Conservation (phyloP, 2,329 filamentous ascomycete genomes). For the Ascochyta clinopodiicola region DNA sequence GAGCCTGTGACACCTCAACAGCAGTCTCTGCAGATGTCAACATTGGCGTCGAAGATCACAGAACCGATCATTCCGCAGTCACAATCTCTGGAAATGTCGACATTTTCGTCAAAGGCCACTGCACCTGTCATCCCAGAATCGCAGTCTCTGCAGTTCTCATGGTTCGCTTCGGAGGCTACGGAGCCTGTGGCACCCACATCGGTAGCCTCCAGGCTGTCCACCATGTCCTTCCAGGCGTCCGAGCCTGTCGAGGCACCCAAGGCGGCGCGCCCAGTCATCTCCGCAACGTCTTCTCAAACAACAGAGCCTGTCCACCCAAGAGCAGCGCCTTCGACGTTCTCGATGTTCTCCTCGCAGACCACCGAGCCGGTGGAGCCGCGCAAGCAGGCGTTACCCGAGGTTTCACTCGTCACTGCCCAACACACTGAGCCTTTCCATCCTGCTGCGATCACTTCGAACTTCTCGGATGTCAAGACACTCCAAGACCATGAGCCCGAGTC, state of each 20-base stretch:
- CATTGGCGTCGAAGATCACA: constrained; percentile 24
- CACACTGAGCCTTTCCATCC: constrained; percentile 39
- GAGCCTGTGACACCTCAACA: constrained; percentile 24
- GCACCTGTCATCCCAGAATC: constrained; percentile 29
- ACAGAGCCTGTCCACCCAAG: constrained; percentile 31
- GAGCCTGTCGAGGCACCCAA: constrained; percentile 29
- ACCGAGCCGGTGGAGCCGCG: constrained; percentile 37
- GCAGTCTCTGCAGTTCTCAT: constrained; percentile 25
- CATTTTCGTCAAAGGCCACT: constrained; percentile 27
- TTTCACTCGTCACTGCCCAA: constrained; percentile 35
- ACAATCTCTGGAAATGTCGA: constrained; percentile 31
- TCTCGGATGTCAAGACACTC: constrained; percentile 38
- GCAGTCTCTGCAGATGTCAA: constrained; percentile 29
- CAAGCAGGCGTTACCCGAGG: constrained; percentile 22
- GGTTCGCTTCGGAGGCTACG: constrained; percentile 27
- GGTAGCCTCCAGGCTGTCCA: constrained; percentile 12
- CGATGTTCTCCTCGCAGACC: constrained; percentile 28
- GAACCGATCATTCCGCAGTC: constrained; percentile 22
- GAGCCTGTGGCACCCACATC: constrained; percentile 27
- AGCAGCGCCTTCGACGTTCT: constrained; percentile 23
- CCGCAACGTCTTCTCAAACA: constrained; percentile 23
- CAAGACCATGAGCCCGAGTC: constrained; percentile 46
- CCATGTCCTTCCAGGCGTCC: constrained; percentile 29
- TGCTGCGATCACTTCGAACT: constrained; percentile 3
- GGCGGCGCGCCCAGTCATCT: constrained; percentile 24